Conservation (phyloP, 306 rosid species). For the Chamaecrista fasciculata region DNA sequence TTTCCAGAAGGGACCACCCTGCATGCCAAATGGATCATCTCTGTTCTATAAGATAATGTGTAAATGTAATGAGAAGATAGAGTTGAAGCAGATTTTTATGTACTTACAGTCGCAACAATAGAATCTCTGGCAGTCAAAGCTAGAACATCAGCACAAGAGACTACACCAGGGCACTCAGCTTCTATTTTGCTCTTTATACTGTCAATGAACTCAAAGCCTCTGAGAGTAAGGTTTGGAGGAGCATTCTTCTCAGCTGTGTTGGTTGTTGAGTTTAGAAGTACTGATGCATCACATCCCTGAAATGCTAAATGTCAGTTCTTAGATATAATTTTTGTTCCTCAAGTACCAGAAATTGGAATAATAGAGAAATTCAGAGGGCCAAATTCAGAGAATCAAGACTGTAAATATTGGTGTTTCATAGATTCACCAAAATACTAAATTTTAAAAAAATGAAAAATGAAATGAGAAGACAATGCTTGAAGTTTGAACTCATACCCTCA, state of each 20-base stretch:
- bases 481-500: slow-evolving; percentile 46
- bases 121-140: slow-evolving; percentile 78
- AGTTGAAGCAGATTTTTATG: neutral
- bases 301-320: neutral
- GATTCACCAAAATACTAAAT: neutral
- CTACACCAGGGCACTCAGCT: slow-evolving; percentile 78
- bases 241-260: slow-evolving; percentile 55
- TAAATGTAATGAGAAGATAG: neutral
- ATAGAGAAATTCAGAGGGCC: too few species aligned
- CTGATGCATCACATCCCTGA: slow-evolving; percentile 92
- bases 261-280: slow-evolving; percentile 66
- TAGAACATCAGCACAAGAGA: slow-evolving; percentile 78
- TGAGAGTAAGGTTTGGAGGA: slow-evolving; percentile 55
- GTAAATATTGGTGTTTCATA: neutral
- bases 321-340: neutral
- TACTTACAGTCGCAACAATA: slow-evolving; percentile 58
- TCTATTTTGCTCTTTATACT: slow-evolving; percentile 63
- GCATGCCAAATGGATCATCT: slow-evolving; percentile 19
- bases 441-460: neutral
- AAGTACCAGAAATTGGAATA: too few species aligned
- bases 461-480: neutral
- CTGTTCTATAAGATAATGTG: neutral
- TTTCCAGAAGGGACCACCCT: slow-evolving; percentile 96
- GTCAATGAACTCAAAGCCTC: slow-evolving; percentile 81
- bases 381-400: too few species aligned